phyloP scores from a whole-genome alignment of 352 stramenopile species.

The Globisporangium emineosum region DNA sequence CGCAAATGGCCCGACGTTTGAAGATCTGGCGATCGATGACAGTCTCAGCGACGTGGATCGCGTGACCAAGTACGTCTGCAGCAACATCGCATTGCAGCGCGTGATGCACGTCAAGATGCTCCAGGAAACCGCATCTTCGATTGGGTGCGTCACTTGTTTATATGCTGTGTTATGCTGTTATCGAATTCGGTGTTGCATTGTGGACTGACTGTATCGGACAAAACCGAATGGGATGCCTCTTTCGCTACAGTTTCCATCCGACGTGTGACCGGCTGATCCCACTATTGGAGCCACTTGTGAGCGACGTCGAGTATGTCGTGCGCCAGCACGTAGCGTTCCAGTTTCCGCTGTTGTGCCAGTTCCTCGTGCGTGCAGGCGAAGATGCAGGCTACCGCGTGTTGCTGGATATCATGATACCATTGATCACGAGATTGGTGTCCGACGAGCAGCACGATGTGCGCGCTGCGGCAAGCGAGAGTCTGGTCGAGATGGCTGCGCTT shows the following conservation, averaged over 20 bases:
- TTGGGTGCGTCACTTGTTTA: slow-evolving; percentile 69
- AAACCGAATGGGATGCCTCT: slow-evolving; percentile 18
- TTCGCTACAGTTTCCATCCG: slow-evolving; percentile 53
- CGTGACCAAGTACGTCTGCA: slow-evolving; percentile 94
- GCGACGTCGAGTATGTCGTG: slow-evolving; percentile 93
- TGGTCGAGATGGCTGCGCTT: slow-evolving; percentile 84
- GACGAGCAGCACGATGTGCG: slow-evolving; percentile 89
- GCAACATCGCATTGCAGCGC: slow-evolving; percentile 95
- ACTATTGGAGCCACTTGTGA: slow-evolving; percentile 81
- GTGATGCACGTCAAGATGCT: slow-evolving; percentile 97
- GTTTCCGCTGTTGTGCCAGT: slow-evolving; percentile 80
- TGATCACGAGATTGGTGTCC: slow-evolving; percentile 72
- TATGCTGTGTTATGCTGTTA: too few relatives aligned
- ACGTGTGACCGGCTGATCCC: slow-evolving; percentile 88
- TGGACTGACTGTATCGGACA: not conserved
- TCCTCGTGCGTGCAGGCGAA: slow-evolving; percentile 42
- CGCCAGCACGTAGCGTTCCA: slow-evolving; percentile 92
- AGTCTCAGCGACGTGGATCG: slow-evolving; percentile 93
- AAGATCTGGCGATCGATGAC: slow-evolving; percentile 98
- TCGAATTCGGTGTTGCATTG: not conserved
- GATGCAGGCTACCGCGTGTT: slow-evolving; percentile 69
- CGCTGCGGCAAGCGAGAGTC: slow-evolving; percentile 76
- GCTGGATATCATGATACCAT: slow-evolving; percentile 75
- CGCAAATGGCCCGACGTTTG: slow-evolving; percentile 89
- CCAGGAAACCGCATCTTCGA: slow-evolving; percentile 77